Evolutionary conservation across 768 basidiomycete species (phyloP), one percentile per base, ranked within the genome.

Genomic region (Dentipellis fragilis): DNA sequence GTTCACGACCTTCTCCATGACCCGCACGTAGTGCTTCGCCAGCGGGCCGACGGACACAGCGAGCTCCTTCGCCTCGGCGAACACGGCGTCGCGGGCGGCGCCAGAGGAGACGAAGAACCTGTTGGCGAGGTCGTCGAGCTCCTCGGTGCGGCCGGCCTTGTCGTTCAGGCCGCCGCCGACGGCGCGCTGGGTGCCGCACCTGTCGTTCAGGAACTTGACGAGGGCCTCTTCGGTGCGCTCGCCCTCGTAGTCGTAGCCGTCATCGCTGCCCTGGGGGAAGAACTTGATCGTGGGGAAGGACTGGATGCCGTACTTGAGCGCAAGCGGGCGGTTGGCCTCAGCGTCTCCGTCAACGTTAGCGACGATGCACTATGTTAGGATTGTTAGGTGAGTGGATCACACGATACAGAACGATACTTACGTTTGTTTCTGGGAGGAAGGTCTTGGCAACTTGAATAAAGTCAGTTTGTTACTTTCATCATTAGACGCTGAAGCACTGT

Each of bases 261-360:
- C 78, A 57, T 79, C 77, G 63, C 76, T 75, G 59, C 76, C 81
- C 61, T 84, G 85, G 60, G 89, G 78, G 83, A 93, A 96, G 77
- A 94, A 94, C 69, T 92, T 94, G 75, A 99, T 82, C 17, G 94
- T 98, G 0, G 96, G 96, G 82, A 83, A 99, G 57, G 85, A 81
- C 17, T 69, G 64, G 55, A 99, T 80, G 5, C 75, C 87, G 64
- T 93, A 93, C 66, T 81, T 80, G 38, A 67, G 59, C 9, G 85
- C 83, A 52, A 96, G 69, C 19, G 77, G 79, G 62, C 79, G 78
- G 76, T 96, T 95, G 68, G 75, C 75, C 58, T 83, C 76, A 39
- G 88, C 87, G 67, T 98, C 93, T 19, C 87, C 93, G 69, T 98
- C 85, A 57, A 97, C 71, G 69, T 95, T 92, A 29, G 92, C 93